Base-by-base conservation (phyloP, 495 filamentous ascomycete species). In the Aspergillus sclerotioniger region DNA sequence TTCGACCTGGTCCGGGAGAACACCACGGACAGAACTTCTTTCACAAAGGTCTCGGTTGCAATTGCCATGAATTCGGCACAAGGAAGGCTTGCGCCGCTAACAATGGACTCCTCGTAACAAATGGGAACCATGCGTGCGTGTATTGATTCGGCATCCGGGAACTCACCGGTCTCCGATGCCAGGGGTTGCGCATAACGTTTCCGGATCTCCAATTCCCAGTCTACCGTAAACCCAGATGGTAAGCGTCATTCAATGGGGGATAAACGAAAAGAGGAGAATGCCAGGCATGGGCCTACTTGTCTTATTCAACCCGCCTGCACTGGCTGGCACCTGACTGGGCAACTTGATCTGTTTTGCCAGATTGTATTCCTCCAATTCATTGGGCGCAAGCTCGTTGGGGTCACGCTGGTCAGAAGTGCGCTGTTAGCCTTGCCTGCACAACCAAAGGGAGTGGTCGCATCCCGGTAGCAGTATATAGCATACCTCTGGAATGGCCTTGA, bases 151-250 rank as follows among this genome's bases (percentile, higher is more conserved):
- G 82, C 73, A 62, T 95, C 90, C 13, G 94, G 94, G 66, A 98
- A 97, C 73, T 98, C 94, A 56, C 90, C 89, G 0, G 92, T 92
- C 72, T 98, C 94, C 35, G 86, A 82, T 28, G 89, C 90, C 28
- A 98, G 80, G 12, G 93, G 88, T 63, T 92, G 89, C 39, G 87
- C 84, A 73, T 90, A 98, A 58, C 91, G 90, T 79, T 95, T 94
- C 57, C 91, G 84, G 62, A 96, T 96, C 73, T 97, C 94, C 41
- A 95, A 77, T 60, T 96, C 90, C 84, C 87, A 90, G 67, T 96
- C 89, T 92, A 55, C 19, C 45, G 52, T 37, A 19, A 41, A 46
- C 33, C 41, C 35, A 9, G 44, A 25, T 28, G 37, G 59, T 76
- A 58, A 76, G 70, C 51, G 6, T 56, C 51, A 49, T 31, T 48